These are phyloP conservation scores for Tardiomyces blankii DNA, from an alignment of 1,139 yeast species.

Conservation along the genomic window DNA sequence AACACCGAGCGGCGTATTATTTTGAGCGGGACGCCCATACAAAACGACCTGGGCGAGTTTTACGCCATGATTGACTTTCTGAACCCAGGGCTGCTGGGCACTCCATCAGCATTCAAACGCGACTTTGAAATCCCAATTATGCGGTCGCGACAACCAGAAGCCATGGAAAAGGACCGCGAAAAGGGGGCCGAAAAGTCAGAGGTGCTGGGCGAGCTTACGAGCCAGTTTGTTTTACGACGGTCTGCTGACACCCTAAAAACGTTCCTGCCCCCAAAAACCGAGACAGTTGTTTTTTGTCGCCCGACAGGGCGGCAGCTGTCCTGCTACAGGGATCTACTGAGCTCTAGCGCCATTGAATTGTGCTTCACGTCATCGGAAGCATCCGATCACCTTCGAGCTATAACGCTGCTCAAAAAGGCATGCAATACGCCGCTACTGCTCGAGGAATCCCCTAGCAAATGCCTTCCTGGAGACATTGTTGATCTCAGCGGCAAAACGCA, in stretches of 20 bases:
- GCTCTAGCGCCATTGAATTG: slow-evolving; percentile 31
- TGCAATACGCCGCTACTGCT: slow-evolving; percentile 74
- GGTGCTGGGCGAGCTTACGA: slow-evolving; percentile 52
- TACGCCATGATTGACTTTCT: slow-evolving; percentile 71
- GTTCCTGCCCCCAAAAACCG: slow-evolving; percentile 62
- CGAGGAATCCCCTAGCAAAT: slow-evolving; percentile 17
- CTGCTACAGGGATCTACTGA: slow-evolving; percentile 42
- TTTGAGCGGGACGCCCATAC: slow-evolving; percentile 90
- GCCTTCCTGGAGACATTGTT: not conserved
- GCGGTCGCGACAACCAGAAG: slow-evolving; percentile 62
- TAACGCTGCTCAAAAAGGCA: slow-evolving; percentile 65
- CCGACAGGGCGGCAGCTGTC: slow-evolving; percentile 56
- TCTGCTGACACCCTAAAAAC: slow-evolving; percentile 54
- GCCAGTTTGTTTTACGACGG: slow-evolving; percentile 61
- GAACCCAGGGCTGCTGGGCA: slow-evolving; percentile 74
- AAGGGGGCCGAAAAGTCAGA: slow-evolving; percentile 53
- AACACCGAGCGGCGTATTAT: slow-evolving; percentile 49
- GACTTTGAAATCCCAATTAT: slow-evolving; percentile 61
- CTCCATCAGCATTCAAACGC: slow-evolving; percentile 50
- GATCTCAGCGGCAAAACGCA: slow-evolving; percentile 24
- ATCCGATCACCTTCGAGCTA: slow-evolving; percentile 49
- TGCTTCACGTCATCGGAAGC: slow-evolving; percentile 26
- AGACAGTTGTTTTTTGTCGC: slow-evolving; percentile 63
- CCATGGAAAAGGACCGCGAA: slow-evolving; percentile 39
- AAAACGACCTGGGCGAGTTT: slow-evolving; percentile 80